Evolutionary conservation across 2,329 filamentous ascomycete species (phyloP), one percentile per base, ranked within the genome.

Genomic region (Botrytis cinerea): DNA sequence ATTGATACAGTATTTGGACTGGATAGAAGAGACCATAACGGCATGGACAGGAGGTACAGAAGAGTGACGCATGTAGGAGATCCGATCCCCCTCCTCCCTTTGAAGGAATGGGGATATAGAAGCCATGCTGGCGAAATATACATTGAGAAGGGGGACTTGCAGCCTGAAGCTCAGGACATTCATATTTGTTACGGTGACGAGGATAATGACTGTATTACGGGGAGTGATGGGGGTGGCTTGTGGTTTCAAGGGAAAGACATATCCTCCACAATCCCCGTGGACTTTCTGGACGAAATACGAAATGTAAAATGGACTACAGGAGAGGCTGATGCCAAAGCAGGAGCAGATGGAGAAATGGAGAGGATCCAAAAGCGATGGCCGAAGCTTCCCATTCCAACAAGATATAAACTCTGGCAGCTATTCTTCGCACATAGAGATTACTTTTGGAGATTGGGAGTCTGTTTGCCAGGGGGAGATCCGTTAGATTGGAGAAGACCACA

Each of bases 371-470:
- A 46, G 74, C 75, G 38, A 22, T 70, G 32, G 46, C 32, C 43
- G 35, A 45, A 72, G 14, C 40, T 80, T 18, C 76, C 78, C 0
- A 78, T 80, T 51, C 77, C 78, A 80, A 87, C 77, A 79, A 82
- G 88, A 82, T 81, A 95, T 78, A 93, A 92, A 81, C 87, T 97
- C n/a, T 97, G 95, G 94, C 90, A 97, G 83, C 84, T 98, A 12
- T 91, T 98, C 80, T 97, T 97, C 82, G 93, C 95, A 1, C 96
- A 99, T 83, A 86, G 96, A 57, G 96, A 99, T 83, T 99, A 99
- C 82, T 98, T 99, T 83, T 97, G 94, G 93, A 87, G 96, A 73
- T 82, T 99, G 71, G 96, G 96, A 0, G 84, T 98, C 46, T 99
- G 96, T 83, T 86, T 98, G 2, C 95, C 95, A 0, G 92, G 92